Conservation (phyloP, 1,284 basidiomycete genomes). For the Schizophyllum commune region DNA sequence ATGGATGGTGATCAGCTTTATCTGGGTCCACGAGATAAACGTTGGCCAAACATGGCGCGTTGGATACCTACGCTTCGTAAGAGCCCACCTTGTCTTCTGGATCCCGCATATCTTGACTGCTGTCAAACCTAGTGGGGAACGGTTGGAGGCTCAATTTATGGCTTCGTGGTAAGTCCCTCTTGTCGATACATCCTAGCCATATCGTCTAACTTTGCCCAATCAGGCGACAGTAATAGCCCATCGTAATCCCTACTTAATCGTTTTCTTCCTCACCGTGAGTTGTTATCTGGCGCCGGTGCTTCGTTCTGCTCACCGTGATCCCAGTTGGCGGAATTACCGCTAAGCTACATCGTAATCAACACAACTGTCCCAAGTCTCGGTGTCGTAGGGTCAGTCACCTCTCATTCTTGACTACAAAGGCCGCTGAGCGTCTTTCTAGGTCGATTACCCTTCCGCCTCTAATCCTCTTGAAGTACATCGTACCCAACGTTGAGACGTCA, state of each 20-base stretch:
- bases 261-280: slow-evolving; percentile 33
- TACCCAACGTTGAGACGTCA: slow-evolving; percentile 17
- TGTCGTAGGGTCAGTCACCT: slow-evolving; percentile 31
- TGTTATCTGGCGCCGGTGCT: neutral
- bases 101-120: too few species aligned
- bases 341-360: slow-evolving; percentile 38
- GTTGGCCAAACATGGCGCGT: slow-evolving; percentile 44
- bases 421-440: slow-evolving; percentile 15
- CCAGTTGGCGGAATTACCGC: slow-evolving; percentile 37
- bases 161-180: neutral
- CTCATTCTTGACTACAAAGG: neutral
- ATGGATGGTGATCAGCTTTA: slow-evolving; percentile 44
- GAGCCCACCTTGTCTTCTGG: slow-evolving; percentile 7
- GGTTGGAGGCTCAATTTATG: neutral
- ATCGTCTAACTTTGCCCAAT: slow-evolving; percentile 1
- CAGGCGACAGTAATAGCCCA: slow-evolving; percentile 34
- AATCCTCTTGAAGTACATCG: slow-evolving; percentile 32
- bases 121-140: neutral
- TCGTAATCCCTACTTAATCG: slow-evolving; percentile 37
- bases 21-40: slow-evolving; percentile 46
- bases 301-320: neutral
- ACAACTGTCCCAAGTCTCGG: slow-evolving; percentile 35
- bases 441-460: slow-evolving; percentile 40
- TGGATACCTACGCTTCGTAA: slow-evolving; percentile 38
- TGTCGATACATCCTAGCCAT: neutral